A percentile compares a stretch with the other conserved stretches of the same genome.
phyloP scores from a whole-genome alignment of 176 grass and related monocot species.

The Oryza australiensis region DNA sequence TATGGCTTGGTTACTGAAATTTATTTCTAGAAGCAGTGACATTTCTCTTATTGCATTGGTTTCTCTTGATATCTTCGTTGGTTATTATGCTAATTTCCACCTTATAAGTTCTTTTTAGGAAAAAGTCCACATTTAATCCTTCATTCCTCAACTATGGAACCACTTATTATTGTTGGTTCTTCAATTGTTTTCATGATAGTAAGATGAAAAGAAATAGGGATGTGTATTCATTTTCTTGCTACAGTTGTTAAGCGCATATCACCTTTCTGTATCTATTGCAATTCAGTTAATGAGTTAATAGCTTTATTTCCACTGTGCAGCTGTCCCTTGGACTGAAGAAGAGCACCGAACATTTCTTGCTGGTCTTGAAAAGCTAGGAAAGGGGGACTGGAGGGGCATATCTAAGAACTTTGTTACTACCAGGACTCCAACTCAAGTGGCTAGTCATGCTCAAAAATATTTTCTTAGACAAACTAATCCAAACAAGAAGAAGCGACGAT shows the following conservation, averaged over 20 bases:
- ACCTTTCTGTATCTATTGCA: slow-evolving; percentile 13
- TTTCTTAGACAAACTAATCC: slow-evolving; percentile 61
- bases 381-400: slow-evolving; percentile 77
- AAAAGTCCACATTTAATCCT: not conserved
- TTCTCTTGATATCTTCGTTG: slow-evolving; percentile 13
- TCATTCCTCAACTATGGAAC: not conserved
- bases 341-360: slow-evolving; percentile 74
- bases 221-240: slow-evolving; percentile 11
- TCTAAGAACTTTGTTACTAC: slow-evolving; percentile 65
- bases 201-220: slow-evolving; percentile 6
- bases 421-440: slow-evolving; percentile 72
- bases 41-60: not conserved
- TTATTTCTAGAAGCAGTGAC: not conserved
- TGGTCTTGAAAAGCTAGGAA: slow-evolving; percentile 73
- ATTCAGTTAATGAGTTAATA: not conserved
- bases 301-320: slow-evolving; percentile 36
- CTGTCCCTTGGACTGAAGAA: slow-evolving; percentile 77
- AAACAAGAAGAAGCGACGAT: slow-evolving; percentile 70
- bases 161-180: not conserved
- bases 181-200: slow-evolving; percentile 14
- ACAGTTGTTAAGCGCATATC: not conserved
- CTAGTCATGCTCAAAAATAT: slow-evolving; percentile 83
- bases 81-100: slow-evolving; percentile 12
- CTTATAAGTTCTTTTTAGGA: not conserved
- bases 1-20: not conserved